These are phyloP conservation scores for Saccharomycopsis schoenii DNA, from an alignment of 805 yeast genomes.

Conservation along the genomic window DNA sequence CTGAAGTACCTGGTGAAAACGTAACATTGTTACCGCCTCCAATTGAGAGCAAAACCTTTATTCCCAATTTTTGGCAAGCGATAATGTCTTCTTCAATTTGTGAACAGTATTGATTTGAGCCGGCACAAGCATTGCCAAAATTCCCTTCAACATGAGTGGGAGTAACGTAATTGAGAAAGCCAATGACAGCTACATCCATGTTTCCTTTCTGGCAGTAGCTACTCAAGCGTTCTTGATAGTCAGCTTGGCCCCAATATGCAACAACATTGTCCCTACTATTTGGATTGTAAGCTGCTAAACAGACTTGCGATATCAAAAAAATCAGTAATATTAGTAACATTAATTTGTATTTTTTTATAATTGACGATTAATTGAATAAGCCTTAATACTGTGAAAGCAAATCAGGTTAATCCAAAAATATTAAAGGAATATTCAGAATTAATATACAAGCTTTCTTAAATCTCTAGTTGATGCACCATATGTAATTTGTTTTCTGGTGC, in stretches of 20 bases:
- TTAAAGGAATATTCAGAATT: no score
- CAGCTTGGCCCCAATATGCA: slow-evolving; percentile 69
- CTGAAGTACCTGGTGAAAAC: neutral
- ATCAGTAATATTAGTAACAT: neutral
- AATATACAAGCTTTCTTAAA: no score
- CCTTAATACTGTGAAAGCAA: no score
- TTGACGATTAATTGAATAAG: no score
- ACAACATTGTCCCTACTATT: slow-evolving; percentile 40
- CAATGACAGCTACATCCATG: slow-evolving; percentile 6
- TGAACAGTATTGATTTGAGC: slow-evolving; percentile 15
- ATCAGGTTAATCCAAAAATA: no score
- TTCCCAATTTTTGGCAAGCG: slow-evolving; percentile 9
- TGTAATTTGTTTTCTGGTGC: no score
- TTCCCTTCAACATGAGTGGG: slow-evolving; percentile 25
- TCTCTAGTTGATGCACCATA: no score
- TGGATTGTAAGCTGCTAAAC: slow-evolving; percentile 26
- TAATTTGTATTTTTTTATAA: no score
- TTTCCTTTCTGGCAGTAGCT: slow-evolving; percentile 27
- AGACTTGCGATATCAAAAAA: neutral
- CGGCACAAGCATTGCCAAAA: slow-evolving; percentile 33
- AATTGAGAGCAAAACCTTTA: slow-evolving; percentile 13
- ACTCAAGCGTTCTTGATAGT: slow-evolving; percentile 35
- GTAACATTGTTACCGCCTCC: slow-evolving; percentile 6
- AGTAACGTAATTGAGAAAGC: slow-evolving; percentile 18
- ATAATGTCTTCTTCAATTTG: slow-evolving; percentile 8